Conservation (phyloP, 2,329 filamentous ascomycete genomes). For the Colletotrichum sp. region DNA sequence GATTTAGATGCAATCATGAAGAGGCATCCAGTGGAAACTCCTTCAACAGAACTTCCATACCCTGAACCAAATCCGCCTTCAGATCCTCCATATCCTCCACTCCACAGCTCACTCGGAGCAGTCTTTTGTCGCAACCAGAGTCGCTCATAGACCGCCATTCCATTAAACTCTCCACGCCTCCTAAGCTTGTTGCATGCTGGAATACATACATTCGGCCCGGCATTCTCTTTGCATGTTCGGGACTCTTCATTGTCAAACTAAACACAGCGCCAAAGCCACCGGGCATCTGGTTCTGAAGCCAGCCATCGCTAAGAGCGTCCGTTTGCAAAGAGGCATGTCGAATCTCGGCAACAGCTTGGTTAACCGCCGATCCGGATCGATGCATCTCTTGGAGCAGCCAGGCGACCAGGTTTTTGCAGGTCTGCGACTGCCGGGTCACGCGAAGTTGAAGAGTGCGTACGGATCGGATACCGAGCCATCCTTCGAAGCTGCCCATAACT, state of each 20-base stretch:
- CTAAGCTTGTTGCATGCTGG: neutral
- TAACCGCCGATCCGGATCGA: neutral
- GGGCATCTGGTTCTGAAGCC: neutral
- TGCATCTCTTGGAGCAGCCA: neutral
- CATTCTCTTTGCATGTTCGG: neutral
- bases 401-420: neutral
- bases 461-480: constrained; percentile 89
- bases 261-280: neutral
- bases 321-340: neutral
- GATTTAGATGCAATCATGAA: neutral
- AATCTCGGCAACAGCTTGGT: neutral
- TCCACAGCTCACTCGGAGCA: neutral
- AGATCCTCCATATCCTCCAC: neutral
- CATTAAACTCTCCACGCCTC: neutral
- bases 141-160: neutral
- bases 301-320: neutral
- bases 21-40: neutral
- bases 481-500: constrained; percentile 87
- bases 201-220: neutral
- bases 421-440: constrained; percentile 77
- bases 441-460: constrained; percentile 85
- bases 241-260: neutral
- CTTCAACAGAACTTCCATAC: neutral
- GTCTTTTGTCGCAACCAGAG: neutral
- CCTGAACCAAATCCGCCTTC: neutral